A percentile compares a stretch with the other conserved stretches of the same genome.
These are phyloP conservation scores for Backusella luteola DNA, from an alignment of 192 early-diverging fungal species.

Conservation along the genomic window DNA sequence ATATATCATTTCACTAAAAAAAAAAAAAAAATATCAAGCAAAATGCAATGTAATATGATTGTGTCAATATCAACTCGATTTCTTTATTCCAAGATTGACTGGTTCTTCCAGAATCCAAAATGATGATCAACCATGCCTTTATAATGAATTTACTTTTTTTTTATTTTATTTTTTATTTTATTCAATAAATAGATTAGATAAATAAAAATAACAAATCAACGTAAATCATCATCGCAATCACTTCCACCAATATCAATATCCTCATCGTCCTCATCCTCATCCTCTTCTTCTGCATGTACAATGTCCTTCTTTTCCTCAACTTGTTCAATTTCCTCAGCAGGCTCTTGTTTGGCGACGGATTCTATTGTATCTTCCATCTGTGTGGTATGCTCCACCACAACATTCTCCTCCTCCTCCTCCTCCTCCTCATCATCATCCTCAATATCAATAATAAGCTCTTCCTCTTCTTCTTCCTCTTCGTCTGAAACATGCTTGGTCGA, in stretches of 20 bases:
- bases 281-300: constrained; percentile 17
- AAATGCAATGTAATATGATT: too few species aligned
- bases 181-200: neutral
- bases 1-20: too few species aligned
- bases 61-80: too few species aligned
- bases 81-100: too few species aligned
- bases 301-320: neutral
- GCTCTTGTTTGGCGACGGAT: neutral
- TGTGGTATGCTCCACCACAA: neutral
- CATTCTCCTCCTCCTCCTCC: constrained; percentile 30
- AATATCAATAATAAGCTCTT: constrained; percentile 36
- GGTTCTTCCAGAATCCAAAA: too few species aligned
- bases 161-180: too few species aligned
- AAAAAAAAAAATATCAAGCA: too few species aligned
- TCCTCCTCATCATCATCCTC: constrained; percentile 49
- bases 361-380: too few species aligned
- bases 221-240: constrained; percentile 54
- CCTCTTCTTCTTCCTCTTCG: constrained; percentile 17
- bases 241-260: constrained; percentile 57
- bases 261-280: constrained; percentile 44
- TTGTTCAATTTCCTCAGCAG: neutral
- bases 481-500: constrained; percentile 31
- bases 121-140: too few species aligned
- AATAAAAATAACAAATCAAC: constrained; percentile 22
- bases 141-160: too few species aligned